A percentile compares a stretch with the other conserved stretches of the same genome.
Conservation (phyloP, 2,329 filamentous ascomycete species). For the Huntiella bhutanensis region DNA sequence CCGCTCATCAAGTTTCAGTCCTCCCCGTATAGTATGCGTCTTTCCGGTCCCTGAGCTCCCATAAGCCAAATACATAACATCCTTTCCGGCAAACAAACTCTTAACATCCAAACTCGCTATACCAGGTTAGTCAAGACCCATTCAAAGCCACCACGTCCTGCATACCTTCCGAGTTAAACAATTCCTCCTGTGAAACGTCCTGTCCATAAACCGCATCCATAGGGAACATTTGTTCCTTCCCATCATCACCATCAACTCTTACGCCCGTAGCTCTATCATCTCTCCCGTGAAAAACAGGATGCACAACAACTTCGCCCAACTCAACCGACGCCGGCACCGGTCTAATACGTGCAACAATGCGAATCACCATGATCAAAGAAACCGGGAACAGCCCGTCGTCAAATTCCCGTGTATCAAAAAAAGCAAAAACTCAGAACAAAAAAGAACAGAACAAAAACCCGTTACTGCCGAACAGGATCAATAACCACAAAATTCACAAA, state of each 20-base stretch:
- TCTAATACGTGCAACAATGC: slow-evolving; percentile 79
- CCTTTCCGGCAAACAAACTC: slow-evolving; percentile 74
- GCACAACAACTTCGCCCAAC: slow-evolving; percentile 74
- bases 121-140: background rate
- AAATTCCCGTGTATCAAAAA: background rate
- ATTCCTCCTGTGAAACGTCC: slow-evolving; percentile 58
- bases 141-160: background rate
- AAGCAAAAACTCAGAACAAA: slow-evolving; percentile 6
- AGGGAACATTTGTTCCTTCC: slow-evolving; percentile 80
- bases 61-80: slow-evolving; percentile 82
- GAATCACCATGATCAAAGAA: slow-evolving; percentile 38
- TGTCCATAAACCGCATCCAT: slow-evolving; percentile 88
- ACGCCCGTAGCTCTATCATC: slow-evolving; percentile 60
- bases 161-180: slow-evolving; percentile 77
- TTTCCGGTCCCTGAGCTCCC: slow-evolving; percentile 88
- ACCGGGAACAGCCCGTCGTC: background rate
- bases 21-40: slow-evolving; percentile 90
- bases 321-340: slow-evolving; percentile 72
- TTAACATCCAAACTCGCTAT: slow-evolving; percentile 77
- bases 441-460: slow-evolving; percentile 3
- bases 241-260: slow-evolving; percentile 81
- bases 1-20: slow-evolving; percentile 65
- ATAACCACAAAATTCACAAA: no score
- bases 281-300: slow-evolving; percentile 37
- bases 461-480: no score